phyloP scores from a whole-genome alignment of 331 rosid species.

The Rhamnella rubrinervis region DNA sequence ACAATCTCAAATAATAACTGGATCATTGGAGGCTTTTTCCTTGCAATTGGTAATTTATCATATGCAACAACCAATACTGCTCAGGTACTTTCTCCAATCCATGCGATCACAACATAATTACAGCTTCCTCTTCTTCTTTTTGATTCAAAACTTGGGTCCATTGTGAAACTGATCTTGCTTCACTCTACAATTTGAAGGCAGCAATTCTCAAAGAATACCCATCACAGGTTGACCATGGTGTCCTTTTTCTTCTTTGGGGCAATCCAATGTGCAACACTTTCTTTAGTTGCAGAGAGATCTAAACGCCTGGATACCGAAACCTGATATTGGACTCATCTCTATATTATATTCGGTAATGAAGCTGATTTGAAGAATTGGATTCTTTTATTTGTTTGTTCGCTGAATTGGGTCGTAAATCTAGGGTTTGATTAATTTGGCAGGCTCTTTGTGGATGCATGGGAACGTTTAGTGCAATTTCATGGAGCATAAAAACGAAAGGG shows the following conservation, averaged over 20 bases:
- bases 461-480: conserved; percentile 38
- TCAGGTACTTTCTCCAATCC: conserved; percentile 34
- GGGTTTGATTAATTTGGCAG: conserved; percentile 27
- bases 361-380: too few species aligned
- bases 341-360: conserved; percentile 53
- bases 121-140: neutral
- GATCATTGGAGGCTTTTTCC: conserved; percentile 53
- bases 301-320: conserved; percentile 50
- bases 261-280: conserved; percentile 49
- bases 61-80: conserved; percentile 49
- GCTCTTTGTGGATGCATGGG: conserved; percentile 50
- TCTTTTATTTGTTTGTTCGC: too few species aligned
- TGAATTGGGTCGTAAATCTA: neutral
- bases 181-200: conserved; percentile 39
- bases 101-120: neutral
- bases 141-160: neutral
- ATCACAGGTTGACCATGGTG: conserved; percentile 53
- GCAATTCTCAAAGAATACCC: conserved; percentile 58
- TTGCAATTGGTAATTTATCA: conserved; percentile 40
- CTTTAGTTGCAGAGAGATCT: conserved; percentile 46
- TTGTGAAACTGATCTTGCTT: conserved; percentile 25
- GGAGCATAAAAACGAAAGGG: conserved; percentile 65
- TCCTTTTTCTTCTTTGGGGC: conserved; percentile 66
- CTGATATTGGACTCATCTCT: conserved; percentile 45
- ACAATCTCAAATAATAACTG: conserved; percentile 37